phyloP scores from a whole-genome alignment of 306 rosid species.

The Senna tora region DNA sequence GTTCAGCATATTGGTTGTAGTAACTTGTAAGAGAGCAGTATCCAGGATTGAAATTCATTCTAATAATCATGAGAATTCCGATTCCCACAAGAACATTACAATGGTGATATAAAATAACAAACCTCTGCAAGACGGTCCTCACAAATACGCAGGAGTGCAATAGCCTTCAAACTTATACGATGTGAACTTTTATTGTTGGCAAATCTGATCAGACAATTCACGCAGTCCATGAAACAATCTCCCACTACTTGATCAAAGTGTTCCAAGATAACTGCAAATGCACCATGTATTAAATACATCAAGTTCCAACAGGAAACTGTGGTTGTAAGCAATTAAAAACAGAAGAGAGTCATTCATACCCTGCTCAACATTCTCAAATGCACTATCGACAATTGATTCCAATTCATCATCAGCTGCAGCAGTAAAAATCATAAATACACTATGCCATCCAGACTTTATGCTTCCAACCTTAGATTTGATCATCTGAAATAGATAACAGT shows the following conservation, averaged over 20 bases:
- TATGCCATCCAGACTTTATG: constrained; percentile 98
- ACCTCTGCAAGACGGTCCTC: constrained; percentile 99
- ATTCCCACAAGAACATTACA: constrained; percentile 2
- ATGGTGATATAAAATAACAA: constrained; percentile 45
- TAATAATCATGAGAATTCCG: constrained; percentile 22
- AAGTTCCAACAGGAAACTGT: constrained; percentile 31
- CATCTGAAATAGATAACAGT: constrained; percentile 66
- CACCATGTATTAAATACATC: constrained; percentile 53
- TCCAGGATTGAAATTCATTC: constrained; percentile 2
- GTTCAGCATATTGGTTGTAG: constrained; percentile 3
- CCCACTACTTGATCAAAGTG: constrained; percentile 99
- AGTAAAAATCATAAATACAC: constrained; percentile 97
- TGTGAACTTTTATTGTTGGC: constrained; percentile 91
- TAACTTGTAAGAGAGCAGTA: not conserved
- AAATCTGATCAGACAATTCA: constrained; percentile 96
- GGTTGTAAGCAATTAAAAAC: constrained; percentile 32
- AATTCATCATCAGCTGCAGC: constrained; percentile 99
- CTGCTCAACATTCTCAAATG: constrained; percentile 99
- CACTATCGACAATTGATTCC: constrained; percentile 96
- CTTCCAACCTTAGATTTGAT: constrained; percentile 97
- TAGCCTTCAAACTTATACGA: constrained; percentile 99
- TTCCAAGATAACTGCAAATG: constrained; percentile 94
- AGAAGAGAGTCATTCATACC: constrained; percentile 58
- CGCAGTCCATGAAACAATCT: constrained; percentile 99
- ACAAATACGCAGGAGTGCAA: constrained; percentile 96